phyloP scores from a whole-genome alignment of 441 rosid genomes.

The Euphorbia corollata region DNA sequence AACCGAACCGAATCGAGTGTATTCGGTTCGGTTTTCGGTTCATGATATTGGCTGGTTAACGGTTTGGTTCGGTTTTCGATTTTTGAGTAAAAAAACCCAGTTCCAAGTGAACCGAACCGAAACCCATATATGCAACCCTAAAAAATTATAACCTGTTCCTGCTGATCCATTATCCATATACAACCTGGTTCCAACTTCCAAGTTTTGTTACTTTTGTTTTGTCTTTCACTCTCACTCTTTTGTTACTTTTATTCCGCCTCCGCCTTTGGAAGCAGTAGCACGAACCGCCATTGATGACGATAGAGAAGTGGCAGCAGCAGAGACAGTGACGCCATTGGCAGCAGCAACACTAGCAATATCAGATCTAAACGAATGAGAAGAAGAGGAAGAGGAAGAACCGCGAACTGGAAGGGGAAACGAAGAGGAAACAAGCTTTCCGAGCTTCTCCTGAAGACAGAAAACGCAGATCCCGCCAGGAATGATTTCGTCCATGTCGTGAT shows the following conservation, averaged over 20 bases:
- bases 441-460: constrained; percentile 91
- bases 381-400: constrained; percentile 45
- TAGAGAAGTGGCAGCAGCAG: constrained; percentile 26
- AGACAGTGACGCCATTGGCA: neutral
- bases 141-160: too few species aligned
- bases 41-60: too few species aligned
- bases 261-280: constrained; percentile 23
- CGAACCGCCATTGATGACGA: constrained; percentile 36
- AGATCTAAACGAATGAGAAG: constrained; percentile 80
- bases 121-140: too few species aligned
- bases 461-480: constrained; percentile 92
- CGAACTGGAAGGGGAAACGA: constrained; percentile 57
- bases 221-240: too few species aligned
- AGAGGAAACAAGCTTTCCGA: constrained; percentile 88
- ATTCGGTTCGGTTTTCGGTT: too few species aligned
- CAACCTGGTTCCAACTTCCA: too few species aligned
- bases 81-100: too few species aligned
- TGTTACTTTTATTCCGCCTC: constrained; percentile 12
- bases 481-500: constrained; percentile 24
- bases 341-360: constrained; percentile 28
- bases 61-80: too few species aligned
- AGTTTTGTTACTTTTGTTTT: too few species aligned
- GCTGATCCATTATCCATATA: too few species aligned
- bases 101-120: too few species aligned
- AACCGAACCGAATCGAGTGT: too few species aligned